Conservation (phyloP, 768 basidiomycete genomes). For the Boletus eberwhitei region DNA sequence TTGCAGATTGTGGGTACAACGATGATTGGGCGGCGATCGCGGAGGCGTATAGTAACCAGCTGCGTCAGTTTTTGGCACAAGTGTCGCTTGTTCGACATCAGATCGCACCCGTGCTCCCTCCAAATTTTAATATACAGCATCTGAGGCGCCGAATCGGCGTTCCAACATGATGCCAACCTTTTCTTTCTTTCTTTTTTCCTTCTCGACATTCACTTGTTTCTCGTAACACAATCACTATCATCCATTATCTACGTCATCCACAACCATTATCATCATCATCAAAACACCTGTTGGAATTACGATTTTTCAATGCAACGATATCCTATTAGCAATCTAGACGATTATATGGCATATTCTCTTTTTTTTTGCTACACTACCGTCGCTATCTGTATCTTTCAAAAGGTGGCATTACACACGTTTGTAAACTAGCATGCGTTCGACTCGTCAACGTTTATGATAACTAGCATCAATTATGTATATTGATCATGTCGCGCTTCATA, state of each 20-base stretch:
- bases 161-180: conserved; percentile 14
- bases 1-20: conserved; percentile 26
- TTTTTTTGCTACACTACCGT: neutral
- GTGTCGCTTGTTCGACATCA: conserved; percentile 31
- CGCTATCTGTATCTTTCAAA: neutral
- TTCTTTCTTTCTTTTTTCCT: neutral
- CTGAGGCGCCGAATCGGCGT: conserved; percentile 27
- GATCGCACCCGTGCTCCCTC: conserved; percentile 30
- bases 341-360: neutral
- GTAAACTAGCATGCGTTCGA: conserved; percentile 9
- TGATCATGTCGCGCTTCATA: conserved; percentile 12
- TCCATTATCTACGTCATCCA: neutral
- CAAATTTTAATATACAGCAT: conserved; percentile 32
- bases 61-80: conserved; percentile 31
- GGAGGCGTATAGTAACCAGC: conserved; percentile 29
- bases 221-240: neutral
- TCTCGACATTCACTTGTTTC: neutral
- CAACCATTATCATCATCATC: neutral
- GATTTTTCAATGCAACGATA: neutral
- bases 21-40: conserved; percentile 30
- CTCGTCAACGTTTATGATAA: neutral
- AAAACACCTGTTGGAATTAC: neutral
- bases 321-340: conserved; percentile 14
- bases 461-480: neutral
- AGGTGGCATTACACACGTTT: neutral